A percentile compares a stretch with the other conserved stretches of the same genome.
Evolutionary conservation across 352 stramenopile genomes (phyloP).

Genomic region (Phytopythium oedochilum): DNA sequence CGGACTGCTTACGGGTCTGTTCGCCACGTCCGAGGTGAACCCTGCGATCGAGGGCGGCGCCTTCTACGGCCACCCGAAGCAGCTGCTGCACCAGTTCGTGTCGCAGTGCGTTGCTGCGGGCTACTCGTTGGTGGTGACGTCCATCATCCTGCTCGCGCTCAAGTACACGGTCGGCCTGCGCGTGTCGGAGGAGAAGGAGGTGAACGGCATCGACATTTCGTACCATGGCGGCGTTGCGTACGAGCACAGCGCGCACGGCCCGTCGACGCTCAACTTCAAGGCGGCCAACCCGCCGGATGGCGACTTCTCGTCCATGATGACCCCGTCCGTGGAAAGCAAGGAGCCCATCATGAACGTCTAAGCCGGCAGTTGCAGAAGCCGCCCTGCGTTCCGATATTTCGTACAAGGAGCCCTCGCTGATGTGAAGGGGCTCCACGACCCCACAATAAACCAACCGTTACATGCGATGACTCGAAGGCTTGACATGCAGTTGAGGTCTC

Average conservation of each 20-base stretch:
- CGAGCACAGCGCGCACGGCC: slow-evolving; percentile 7
- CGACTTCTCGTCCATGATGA: slow-evolving; percentile 2
- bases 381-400: too few relatives aligned
- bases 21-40: slow-evolving; percentile 26
- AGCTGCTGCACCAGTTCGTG: slow-evolving; percentile 22
- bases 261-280: slow-evolving; percentile 6
- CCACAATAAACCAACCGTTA: too few relatives aligned
- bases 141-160: slow-evolving; percentile 8
- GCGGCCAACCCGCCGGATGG: slow-evolving; percentile 4
- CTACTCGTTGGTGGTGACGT: slow-evolving; percentile 9
- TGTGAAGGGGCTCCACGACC: too few relatives aligned
- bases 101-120: slow-evolving; percentile 9
- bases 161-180: slow-evolving; percentile 19
- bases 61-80: slow-evolving; percentile 25
- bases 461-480: too few relatives aligned
- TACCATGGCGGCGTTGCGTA: slow-evolving; percentile 13
- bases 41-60: slow-evolving; percentile 18
- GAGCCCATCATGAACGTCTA: slow-evolving; percentile 3
- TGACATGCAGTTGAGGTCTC: too few relatives aligned
- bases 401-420: too few relatives aligned
- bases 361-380: too few relatives aligned
- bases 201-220: slow-evolving; percentile 9
- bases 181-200: slow-evolving; percentile 12
- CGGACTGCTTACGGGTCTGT: slow-evolving; percentile 18
- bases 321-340: neutral